These are phyloP conservation scores for Phytophthora europaea DNA, from an alignment of 352 stramenopile genomes.

Conservation along the genomic window DNA sequence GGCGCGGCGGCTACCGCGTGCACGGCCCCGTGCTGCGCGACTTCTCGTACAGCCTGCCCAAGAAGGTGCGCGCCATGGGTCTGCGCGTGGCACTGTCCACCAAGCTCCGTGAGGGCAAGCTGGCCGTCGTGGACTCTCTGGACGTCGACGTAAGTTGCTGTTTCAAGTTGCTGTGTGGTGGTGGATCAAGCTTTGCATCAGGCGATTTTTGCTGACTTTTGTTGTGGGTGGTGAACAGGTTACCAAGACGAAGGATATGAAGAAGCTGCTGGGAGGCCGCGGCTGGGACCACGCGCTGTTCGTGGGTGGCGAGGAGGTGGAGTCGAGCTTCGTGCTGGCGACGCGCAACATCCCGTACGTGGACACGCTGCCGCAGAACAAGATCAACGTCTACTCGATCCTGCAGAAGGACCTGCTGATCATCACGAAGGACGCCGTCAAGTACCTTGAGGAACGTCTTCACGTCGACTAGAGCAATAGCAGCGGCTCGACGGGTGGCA, in stretches of 20 bases:
- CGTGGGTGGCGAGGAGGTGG: slow-evolving; percentile 78
- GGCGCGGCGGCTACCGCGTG: slow-evolving; percentile 86
- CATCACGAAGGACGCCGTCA: slow-evolving; percentile 86
- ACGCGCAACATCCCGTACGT: slow-evolving; percentile 90
- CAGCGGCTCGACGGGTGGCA: slow-evolving; percentile 8
- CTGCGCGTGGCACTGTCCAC: slow-evolving; percentile 87
- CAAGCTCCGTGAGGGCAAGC: slow-evolving; percentile 90
- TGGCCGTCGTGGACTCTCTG: slow-evolving; percentile 84
- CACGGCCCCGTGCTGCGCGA: slow-evolving; percentile 88
- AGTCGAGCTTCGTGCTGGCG: slow-evolving; percentile 81
- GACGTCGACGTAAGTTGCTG: slow-evolving; percentile 69
- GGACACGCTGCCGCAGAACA: slow-evolving; percentile 85
- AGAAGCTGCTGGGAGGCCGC: slow-evolving; percentile 76
- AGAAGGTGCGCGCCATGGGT: slow-evolving; percentile 91
- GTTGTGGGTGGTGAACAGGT: slow-evolving; percentile 44
- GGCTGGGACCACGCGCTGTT: slow-evolving; percentile 91
- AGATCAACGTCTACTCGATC: slow-evolving; percentile 93
- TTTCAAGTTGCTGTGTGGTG: slow-evolving; percentile 23
- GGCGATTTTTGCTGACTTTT: background rate
- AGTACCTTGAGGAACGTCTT: slow-evolving; percentile 90
- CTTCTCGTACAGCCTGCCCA: slow-evolving; percentile 89
- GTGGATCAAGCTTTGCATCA: too few species aligned
- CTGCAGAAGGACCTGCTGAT: slow-evolving; percentile 90
- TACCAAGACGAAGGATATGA: slow-evolving; percentile 91
- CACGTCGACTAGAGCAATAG: slow-evolving; percentile 75